phyloP scores from a whole-genome alignment of 768 basidiomycete genomes.

The Agaricus bisporus region DNA sequence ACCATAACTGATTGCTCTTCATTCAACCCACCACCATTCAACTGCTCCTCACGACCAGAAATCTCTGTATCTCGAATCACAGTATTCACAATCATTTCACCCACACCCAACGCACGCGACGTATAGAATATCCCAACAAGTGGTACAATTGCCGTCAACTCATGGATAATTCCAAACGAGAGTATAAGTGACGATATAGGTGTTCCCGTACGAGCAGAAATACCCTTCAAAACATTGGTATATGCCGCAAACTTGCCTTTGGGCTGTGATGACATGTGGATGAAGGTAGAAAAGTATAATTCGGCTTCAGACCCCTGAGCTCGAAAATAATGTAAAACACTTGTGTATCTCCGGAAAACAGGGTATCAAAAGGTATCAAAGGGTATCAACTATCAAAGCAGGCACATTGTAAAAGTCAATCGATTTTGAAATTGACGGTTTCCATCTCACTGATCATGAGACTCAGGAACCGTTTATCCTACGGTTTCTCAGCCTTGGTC shows the following conservation, averaged over 20 bases:
- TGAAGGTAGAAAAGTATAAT: no score
- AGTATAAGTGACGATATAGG: slow-evolving; percentile 70
- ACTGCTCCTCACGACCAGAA: no score
- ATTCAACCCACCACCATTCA: slow-evolving; percentile 1
- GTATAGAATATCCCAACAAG: slow-evolving; percentile 69
- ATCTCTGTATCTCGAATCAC: slow-evolving; percentile 20
- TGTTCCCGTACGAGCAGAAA: slow-evolving; percentile 67
- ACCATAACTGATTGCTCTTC: slow-evolving; percentile 10
- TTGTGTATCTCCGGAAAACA: no score
- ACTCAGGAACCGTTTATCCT: no score
- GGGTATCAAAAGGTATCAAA: no score
- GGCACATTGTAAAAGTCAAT: no score
- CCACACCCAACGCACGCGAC: slow-evolving; percentile 60
- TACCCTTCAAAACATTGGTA: slow-evolving; percentile 44
- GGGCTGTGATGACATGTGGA: slow-evolving; percentile 1
- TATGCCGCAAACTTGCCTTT: slow-evolving; percentile 38
- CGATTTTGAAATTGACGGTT: no score
- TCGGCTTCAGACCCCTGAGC: no score
- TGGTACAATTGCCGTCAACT: slow-evolving; percentile 75
- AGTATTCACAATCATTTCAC: slow-evolving; percentile 52
- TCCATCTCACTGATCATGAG: no score
- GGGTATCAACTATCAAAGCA: no score
- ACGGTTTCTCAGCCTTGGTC: no score
- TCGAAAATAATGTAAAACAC: no score
- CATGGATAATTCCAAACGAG: slow-evolving; percentile 82